These are phyloP conservation scores for Emergomyces orientalis DNA, from an alignment of 2,329 filamentous ascomycete species.

Conservation along the genomic window DNA sequence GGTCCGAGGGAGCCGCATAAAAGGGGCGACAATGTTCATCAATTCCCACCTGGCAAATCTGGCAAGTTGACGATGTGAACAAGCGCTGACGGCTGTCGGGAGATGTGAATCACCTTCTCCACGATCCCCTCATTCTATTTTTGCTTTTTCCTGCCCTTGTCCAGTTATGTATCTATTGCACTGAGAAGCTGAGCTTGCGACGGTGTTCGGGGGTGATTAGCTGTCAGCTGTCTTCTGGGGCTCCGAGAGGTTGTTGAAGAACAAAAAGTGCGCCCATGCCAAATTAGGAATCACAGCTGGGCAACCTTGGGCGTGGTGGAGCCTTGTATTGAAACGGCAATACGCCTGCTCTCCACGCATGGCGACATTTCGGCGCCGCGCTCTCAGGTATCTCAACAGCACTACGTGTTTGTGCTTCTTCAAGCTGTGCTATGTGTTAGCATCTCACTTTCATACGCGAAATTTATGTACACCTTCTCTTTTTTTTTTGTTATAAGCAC, in stretches of 20 bases:
- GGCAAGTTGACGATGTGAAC: background rate
- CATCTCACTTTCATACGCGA: no score
- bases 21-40: background rate
- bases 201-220: background rate
- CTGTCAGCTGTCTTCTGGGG: background rate
- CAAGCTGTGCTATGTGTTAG: no score
- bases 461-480: background rate
- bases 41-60: background rate
- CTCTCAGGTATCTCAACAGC: background rate
- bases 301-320: background rate
- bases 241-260: background rate
- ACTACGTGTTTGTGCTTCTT: no score
- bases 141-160: background rate
- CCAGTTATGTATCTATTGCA: no score
- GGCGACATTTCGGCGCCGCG: no score
- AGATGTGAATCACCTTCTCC: no score
- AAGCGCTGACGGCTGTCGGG: background rate
- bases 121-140: background rate
- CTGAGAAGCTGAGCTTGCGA: no score
- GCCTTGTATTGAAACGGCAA: background rate
- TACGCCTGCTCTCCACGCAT: background rate
- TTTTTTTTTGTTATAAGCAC: background rate
- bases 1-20: background rate
- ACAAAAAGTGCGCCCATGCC: background rate
- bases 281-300: background rate